phyloP scores from a whole-genome alignment of 2,329 filamentous ascomycete genomes.

The Fusarium paranaense region DNA sequence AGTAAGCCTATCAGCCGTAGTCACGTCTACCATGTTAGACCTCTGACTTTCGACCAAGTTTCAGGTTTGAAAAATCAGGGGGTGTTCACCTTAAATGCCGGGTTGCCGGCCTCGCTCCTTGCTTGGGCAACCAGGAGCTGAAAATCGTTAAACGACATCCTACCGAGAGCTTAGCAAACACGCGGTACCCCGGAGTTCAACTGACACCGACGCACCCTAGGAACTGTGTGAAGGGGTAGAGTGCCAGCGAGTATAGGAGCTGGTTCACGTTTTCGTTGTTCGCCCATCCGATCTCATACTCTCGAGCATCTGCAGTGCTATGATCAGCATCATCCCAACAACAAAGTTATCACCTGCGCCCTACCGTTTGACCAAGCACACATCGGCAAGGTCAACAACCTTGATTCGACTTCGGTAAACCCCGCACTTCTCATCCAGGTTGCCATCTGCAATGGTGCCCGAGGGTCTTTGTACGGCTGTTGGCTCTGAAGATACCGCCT shows the following conservation, averaged over 20 bases:
- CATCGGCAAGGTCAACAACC: constrained; percentile 74
- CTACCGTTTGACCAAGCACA: constrained; percentile 78
- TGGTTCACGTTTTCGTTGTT: constrained; percentile 67
- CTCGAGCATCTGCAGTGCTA: constrained; percentile 56
- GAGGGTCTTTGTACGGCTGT: constrained; percentile 73
- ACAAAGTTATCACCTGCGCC: not conserved
- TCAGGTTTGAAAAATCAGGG: not conserved
- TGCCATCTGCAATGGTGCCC: constrained; percentile 71
- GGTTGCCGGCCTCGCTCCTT: constrained; percentile 64
- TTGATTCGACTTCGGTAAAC: constrained; percentile 75
- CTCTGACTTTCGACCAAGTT: not conserved
- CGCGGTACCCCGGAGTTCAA: not conserved
- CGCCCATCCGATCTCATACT: constrained; percentile 63
- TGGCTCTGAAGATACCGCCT: constrained; percentile 71
- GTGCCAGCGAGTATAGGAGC: constrained; percentile 64
- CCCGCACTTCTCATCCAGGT: constrained; percentile 70
- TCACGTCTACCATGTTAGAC: constrained; percentile 8
- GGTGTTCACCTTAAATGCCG: constrained; percentile 64
- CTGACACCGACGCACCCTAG: constrained; percentile 54
- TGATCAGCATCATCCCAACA: constrained; percentile 6
- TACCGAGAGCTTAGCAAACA: constrained; percentile 42
- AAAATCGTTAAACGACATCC: constrained; percentile 69
- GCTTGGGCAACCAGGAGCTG: constrained; percentile 68
- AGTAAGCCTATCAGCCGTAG: constrained; percentile 63
- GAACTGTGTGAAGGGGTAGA: constrained; percentile 67